Percentiles rank a stretch among this genome's conserved stretches.
Evolutionary conservation across 768 basidiomycete species (phyloP).

Genomic region (Mycena chlorophos): DNA sequence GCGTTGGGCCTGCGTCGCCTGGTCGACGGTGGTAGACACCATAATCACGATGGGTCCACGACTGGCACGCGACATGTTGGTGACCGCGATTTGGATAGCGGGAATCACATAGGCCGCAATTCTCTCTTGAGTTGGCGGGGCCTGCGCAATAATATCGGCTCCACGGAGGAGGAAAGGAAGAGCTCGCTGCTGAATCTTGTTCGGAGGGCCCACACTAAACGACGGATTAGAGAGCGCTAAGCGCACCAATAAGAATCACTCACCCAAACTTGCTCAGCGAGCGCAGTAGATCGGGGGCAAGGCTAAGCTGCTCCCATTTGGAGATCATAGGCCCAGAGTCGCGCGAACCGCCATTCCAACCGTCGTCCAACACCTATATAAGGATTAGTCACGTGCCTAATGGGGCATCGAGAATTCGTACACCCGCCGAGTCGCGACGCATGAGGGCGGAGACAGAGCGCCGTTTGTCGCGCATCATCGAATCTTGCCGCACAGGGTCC

Average conservation of each 20-base stretch:
- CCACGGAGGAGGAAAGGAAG: constrained; percentile 92
- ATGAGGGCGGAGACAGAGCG: constrained; percentile 68
- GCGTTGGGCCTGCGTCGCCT: constrained; percentile 94
- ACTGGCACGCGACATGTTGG: constrained; percentile 58
- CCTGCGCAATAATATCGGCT: constrained; percentile 97
- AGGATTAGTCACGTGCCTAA: constrained; percentile 10
- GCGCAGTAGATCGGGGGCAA: constrained; percentile 83
- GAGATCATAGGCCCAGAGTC: constrained; percentile 81
- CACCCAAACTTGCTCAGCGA: constrained; percentile 94
- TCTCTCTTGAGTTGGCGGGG: constrained; percentile 96
- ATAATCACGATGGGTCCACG: constrained; percentile 89
- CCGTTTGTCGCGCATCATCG: constrained; percentile 63
- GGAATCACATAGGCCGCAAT: constrained; percentile 97
- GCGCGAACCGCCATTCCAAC: constrained; percentile 56
- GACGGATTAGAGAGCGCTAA: constrained; percentile 6
- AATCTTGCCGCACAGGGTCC: constrained; percentile 46
- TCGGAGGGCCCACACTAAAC: constrained; percentile 88
- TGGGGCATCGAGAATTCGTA: constrained; percentile 41
- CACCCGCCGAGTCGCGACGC: constrained; percentile 74
- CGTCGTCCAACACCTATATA: constrained; percentile 55
- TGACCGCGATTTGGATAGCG: constrained; percentile 79
- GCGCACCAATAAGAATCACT: constrained; percentile 30
- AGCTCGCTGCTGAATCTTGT: constrained; percentile 97
- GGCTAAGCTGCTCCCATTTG: constrained; percentile 92
- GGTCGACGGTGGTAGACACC: constrained; percentile 97